Base-by-base conservation (phyloP, 805 yeast species). In the Kazachstania taianensis region DNA sequence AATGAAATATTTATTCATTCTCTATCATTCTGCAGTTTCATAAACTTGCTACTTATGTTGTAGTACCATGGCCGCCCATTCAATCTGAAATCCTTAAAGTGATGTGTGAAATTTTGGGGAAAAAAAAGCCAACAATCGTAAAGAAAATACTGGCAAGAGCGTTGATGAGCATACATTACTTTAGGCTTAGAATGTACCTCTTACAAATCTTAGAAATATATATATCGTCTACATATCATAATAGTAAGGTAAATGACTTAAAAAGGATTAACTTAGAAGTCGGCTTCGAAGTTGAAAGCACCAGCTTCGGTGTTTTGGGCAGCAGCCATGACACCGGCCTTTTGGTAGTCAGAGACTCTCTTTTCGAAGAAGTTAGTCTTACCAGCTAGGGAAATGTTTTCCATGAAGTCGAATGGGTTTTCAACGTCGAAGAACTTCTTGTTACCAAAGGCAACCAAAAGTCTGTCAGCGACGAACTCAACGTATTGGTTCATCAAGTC, bases 361-460 rank as follows among this genome's bases (percentile, higher is more conserved):
- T 89, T 89, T 73, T 89, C 98, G 59, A 89, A 89, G 77, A 89
- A 89, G 72, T 92, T 89, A 53, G 98, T 89, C 76, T 89, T 89
- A 66, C 98, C 98, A 41, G 96, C 94, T 52, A 89, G 75, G 7
- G 97, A 89, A 55, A 89, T 89, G 71, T 92, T 89, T 71, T 89
- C 98, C 98, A 89, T 89, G 61, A 89, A 89, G 65, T 89, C 98
- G 61, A 89, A 89, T 62, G 98, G 98, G 63, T 89, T 89, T 45
- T 83, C 69, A 41, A 72, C 89, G 53, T 85, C 83, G 76, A 75
- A 89, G 47, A 72, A 72, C 70, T 87, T 87, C 66, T 80, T 70
- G 72, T 85, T 84, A 48, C 98, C 98, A 48, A 89, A 73, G 5
- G 97, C 76, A 38, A 87, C 76, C 43, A 89, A 73, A 57, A 89